A percentile compares a stretch with the other conserved stretches of the same genome.
Evolutionary conservation across 1,284 basidiomycete species (phyloP).

Genomic region (Ganoderma meredithae): DNA sequence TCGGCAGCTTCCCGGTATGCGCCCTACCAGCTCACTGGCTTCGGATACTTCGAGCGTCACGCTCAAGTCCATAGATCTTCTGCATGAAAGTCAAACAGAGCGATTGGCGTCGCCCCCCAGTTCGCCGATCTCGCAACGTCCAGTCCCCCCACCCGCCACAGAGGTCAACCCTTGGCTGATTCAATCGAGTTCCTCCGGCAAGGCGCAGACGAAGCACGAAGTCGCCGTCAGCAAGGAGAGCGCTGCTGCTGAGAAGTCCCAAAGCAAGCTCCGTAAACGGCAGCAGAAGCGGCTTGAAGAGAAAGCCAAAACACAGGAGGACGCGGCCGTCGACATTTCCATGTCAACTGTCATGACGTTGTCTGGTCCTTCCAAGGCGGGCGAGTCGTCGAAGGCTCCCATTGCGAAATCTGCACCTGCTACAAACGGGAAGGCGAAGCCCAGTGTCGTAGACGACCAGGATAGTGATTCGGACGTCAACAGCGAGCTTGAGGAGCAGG

Average conservation of each 20-base stretch:
- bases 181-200: constrained; percentile 44
- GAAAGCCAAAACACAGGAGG: constrained; percentile 66
- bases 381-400: constrained; percentile 24
- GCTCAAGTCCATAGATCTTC: constrained; percentile 65
- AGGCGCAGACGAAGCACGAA: constrained; percentile 72
- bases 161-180: constrained; percentile 78
- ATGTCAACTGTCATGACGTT: constrained; percentile 59
- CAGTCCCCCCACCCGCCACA: constrained; percentile 33
- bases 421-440: constrained; percentile 24
- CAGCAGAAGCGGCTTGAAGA: constrained; percentile 60
- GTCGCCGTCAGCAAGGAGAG: constrained; percentile 71
- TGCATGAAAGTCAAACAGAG: constrained; percentile 39
- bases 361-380: constrained; percentile 32
- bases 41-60: constrained; percentile 78
- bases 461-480: constrained; percentile 63
- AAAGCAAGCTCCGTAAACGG: constrained; percentile 74
- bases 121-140: constrained; percentile 29
- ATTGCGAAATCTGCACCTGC: constrained; percentile 21
- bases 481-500: constrained; percentile 75
- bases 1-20: constrained; percentile 28
- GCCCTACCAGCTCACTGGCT: constrained; percentile 52
- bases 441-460: constrained; percentile 31
- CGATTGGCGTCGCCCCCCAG: constrained; percentile 30
- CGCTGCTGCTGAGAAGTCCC: constrained; percentile 65
- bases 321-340: constrained; percentile 82